phyloP scores from a whole-genome alignment of 2,329 filamentous ascomycete genomes.

The Trichoderma koningiopsis region DNA sequence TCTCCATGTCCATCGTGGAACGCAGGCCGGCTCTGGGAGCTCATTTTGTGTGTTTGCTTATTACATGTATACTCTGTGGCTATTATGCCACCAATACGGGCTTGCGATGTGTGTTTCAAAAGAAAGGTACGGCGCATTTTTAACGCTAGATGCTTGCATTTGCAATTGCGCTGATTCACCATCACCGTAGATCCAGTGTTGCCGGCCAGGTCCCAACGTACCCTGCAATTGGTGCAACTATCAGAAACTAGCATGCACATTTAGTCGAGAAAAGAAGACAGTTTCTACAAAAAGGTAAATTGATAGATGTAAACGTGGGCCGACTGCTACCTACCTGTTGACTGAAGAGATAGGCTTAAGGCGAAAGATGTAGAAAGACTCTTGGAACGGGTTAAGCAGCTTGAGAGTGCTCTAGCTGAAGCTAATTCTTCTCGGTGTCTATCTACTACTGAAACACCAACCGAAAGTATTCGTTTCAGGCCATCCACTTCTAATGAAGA shows the following conservation, averaged over 20 bases:
- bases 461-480: background rate
- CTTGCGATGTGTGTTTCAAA: conserved; percentile 9
- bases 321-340: background rate
- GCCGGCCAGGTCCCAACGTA: background rate
- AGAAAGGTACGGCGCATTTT: background rate
- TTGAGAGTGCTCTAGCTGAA: background rate
- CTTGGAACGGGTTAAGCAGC: background rate
- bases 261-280: background rate
- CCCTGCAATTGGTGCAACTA: conserved; percentile 17
- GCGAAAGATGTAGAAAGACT: background rate
- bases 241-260: background rate
- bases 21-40: background rate
- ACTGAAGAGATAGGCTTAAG: background rate
- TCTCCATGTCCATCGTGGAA: background rate
- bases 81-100: conserved; percentile 2
- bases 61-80: background rate
- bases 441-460: background rate
- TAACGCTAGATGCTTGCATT: background rate
- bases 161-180: background rate
- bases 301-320: no score
- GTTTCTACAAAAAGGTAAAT: background rate
- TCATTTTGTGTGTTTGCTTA: background rate
- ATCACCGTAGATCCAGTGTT: background rate
- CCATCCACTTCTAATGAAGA: background rate
- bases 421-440: background rate